Percentiles rank a stretch among this genome's conserved stretches.
phyloP scores from a whole-genome alignment of 108 stramenopile genomes.

The Stephanodiscus triporus region DNA sequence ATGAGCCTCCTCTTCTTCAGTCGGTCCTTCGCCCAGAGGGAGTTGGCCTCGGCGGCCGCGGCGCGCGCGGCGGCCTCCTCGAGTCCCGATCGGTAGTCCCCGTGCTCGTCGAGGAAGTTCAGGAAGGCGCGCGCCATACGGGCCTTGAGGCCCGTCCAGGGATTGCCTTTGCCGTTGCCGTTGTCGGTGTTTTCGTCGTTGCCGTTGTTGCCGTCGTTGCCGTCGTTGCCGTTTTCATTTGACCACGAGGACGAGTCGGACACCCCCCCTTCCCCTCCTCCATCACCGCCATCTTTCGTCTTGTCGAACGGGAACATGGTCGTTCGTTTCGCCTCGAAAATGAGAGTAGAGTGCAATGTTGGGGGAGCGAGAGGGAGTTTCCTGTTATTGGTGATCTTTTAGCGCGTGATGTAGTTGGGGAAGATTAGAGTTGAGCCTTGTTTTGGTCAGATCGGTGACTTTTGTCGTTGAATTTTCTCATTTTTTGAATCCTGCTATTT shows the following conservation, averaged over 20 bases:
- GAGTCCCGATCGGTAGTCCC: conserved; percentile 42
- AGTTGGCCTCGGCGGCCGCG: conserved; percentile 35
- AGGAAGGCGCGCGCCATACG: conserved; percentile 47
- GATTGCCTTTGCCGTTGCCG: neutral
- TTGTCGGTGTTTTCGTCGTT: neutral
- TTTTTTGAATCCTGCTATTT: too few species aligned
- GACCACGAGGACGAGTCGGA: too few species aligned
- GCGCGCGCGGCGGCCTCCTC: conserved; percentile 52
- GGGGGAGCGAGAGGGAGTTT: too few species aligned
- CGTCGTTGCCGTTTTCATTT: neutral
- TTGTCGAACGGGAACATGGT: too few species aligned
- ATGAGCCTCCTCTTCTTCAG: conserved; percentile 13
- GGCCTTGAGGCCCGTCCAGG: conserved; percentile 26
- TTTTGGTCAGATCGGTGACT: too few species aligned
- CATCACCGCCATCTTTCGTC: too few species aligned
- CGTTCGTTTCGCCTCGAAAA: too few species aligned
- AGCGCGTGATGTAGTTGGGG: too few species aligned
- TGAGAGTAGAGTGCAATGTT: too few species aligned
- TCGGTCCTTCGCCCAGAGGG: conserved; percentile 24
- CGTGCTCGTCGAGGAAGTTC: conserved; percentile 55
- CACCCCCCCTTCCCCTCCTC: neutral
- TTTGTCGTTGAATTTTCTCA: too few species aligned
- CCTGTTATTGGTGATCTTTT: too few species aligned
- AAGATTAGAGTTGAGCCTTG: too few species aligned
- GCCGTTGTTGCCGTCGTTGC: neutral